Conservation (phyloP, 2,329 filamentous ascomycete genomes). For the Cladosporium phlei region DNA sequence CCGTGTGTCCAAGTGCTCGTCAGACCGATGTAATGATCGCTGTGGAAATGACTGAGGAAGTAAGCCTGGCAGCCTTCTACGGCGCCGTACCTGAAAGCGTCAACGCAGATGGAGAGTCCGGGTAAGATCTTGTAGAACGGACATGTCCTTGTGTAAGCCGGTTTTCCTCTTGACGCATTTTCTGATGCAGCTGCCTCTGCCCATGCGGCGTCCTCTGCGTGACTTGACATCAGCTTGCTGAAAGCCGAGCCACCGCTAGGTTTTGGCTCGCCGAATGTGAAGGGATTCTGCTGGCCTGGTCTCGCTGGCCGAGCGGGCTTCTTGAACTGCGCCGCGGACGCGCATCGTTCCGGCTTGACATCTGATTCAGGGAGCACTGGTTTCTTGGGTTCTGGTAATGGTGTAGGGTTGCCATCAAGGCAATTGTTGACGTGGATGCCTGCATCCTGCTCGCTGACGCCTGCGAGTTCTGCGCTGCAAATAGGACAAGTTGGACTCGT, state of each 20-base stretch:
- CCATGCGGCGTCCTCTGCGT: slow-evolving; percentile 89
- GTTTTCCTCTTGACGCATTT: slow-evolving; percentile 71
- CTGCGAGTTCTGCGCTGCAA: slow-evolving; percentile 62
- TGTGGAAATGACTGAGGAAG: slow-evolving; percentile 96
- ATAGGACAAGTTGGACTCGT: slow-evolving; percentile 62
- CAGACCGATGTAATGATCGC: slow-evolving; percentile 91
- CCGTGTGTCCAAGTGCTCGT: slow-evolving; percentile 86
- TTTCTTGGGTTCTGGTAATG: slow-evolving; percentile 40
- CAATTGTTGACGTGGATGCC: slow-evolving; percentile 88
- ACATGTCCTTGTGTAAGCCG: slow-evolving; percentile 82
- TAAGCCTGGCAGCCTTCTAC: slow-evolving; percentile 90
- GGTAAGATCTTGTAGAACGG: slow-evolving; percentile 99
- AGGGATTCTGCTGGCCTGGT: slow-evolving; percentile 77
- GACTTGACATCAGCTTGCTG: slow-evolving; percentile 84
- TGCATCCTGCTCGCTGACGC: slow-evolving; percentile 57
- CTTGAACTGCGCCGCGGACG: slow-evolving; percentile 55
- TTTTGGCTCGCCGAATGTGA: slow-evolving; percentile 49
- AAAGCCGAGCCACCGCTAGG: slow-evolving; percentile 65
- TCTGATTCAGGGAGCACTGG: background rate
- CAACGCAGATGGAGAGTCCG: slow-evolving; percentile 85
- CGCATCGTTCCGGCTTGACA: slow-evolving; percentile 19
- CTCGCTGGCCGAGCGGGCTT: slow-evolving; percentile 62
- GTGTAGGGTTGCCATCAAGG: slow-evolving; percentile 72
- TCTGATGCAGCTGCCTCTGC: slow-evolving; percentile 77
- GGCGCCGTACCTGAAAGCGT: slow-evolving; percentile 92